Evolutionary conservation across 1,284 basidiomycete genomes (phyloP).

Genomic region (Ceratobasidium sp.): DNA sequence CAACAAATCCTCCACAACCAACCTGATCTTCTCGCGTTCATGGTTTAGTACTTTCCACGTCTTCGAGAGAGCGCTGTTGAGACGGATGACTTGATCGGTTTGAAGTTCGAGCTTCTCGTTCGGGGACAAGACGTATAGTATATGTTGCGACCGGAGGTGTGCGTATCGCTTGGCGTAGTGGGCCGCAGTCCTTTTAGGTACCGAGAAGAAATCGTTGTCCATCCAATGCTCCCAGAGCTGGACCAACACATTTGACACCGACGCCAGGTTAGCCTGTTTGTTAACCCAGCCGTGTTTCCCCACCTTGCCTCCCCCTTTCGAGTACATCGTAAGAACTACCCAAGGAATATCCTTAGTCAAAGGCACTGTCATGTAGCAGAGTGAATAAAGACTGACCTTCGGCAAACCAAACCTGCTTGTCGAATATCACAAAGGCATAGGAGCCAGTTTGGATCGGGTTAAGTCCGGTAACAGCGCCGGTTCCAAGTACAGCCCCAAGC

Average conservation of each 20-base stretch:
- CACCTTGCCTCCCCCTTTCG: slow-evolving; percentile 1
- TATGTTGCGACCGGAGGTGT: neutral
- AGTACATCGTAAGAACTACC: slow-evolving; percentile 5
- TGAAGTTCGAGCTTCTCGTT: neutral
- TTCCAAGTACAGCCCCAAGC: neutral
- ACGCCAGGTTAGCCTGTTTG: neutral
- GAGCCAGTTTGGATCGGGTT: neutral
- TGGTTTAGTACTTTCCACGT: neutral
- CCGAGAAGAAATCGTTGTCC: neutral
- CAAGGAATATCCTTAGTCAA: no score
- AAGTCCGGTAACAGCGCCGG: neutral
- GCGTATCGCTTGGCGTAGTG: neutral
- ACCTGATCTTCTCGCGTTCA: neutral
- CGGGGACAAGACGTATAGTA: neutral
- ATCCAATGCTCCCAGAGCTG: neutral
- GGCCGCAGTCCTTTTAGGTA: neutral
- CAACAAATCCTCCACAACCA: neutral
- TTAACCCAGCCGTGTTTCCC: neutral
- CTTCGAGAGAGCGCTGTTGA: neutral
- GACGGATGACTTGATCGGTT: neutral
- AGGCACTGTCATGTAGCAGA: no score
- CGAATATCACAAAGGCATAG: neutral
- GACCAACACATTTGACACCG: neutral
- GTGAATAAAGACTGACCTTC: neutral
- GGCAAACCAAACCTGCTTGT: slow-evolving; percentile 5